Evolutionary conservation across 1,284 basidiomycete genomes (phyloP), one percentile per base, ranked within the genome.

Genomic region (Pholiota adiposa): DNA sequence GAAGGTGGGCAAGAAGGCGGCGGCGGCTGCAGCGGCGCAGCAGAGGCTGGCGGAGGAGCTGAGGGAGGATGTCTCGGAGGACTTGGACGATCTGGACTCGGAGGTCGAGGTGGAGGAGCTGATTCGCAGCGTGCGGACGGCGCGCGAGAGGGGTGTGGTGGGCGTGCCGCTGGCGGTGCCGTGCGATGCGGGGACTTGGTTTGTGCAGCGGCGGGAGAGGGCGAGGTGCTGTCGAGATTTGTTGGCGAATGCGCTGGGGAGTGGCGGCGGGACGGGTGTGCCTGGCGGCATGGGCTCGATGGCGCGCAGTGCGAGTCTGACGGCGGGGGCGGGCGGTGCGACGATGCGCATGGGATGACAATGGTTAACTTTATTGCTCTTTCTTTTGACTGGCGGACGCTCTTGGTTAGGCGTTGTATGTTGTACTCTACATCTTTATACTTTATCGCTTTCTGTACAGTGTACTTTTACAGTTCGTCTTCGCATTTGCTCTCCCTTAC

Each of bases 11-110:
- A 81, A 83, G 63, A 85, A 84, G 69, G 74, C 74, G 7, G 76
- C 76, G 1, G 78, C 81, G 0, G 77, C 75, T 4, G 78, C 79
- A 2, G 75, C 78, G 2, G 79, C 80, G 2, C 77, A 82, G 1
- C 78, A 79, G 2, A 73, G 73, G 5, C 67, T 80, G 33, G 81
- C 79, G 21, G 77, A 77, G 34, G 75, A 75, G 21, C 62, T 74
- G 49, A 81, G 80, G 2, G 86, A 85, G 33, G 87, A 87, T 52
- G 77, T 79, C n/a, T 82, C 82, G 49, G 90, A 91, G 71, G 91
- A 92, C 63, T 76, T 91, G 59, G 90, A 92, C 59, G 90, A 93
- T 58, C 67, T 93, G 54, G 91, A 93, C 70, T 92, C 90, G 2
- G 90, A 92, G 67, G 86, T 84, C 18, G 93, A 81, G 76, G 81